A percentile compares a stretch with the other conserved stretches of the same genome.
Evolutionary conservation across 179 eudicot genomes (phyloP).

Genomic region (Heliamphora pulchella): DNA sequence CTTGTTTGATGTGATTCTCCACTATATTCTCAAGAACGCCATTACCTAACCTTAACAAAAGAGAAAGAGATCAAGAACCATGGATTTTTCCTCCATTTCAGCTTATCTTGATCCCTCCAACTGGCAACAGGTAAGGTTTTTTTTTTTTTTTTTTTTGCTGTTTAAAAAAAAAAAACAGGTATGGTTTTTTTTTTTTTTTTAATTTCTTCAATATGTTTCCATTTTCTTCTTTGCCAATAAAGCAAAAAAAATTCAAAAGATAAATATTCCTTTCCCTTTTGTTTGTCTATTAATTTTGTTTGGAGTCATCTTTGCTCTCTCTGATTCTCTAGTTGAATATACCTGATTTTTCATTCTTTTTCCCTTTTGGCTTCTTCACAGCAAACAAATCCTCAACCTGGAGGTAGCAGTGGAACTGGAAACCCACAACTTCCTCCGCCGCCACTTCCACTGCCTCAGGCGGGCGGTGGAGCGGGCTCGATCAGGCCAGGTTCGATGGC

Average conservation of each 20-base stretch:
- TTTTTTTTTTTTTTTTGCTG: not conserved
- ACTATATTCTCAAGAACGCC: slow-evolving; percentile 32
- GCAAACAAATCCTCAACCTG: slow-evolving; percentile 34
- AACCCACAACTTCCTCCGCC: slow-evolving; percentile 17
- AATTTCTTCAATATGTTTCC: slow-evolving; percentile 13
- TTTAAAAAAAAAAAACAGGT: too few species aligned
- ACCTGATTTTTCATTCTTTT: slow-evolving; percentile 16
- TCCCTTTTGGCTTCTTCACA: slow-evolving; percentile 11
- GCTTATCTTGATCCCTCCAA: slow-evolving; percentile 56
- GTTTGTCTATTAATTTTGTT: slow-evolving; percentile 14
- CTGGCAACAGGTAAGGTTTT: slow-evolving; percentile 47
- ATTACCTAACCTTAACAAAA: slow-evolving; percentile 33
- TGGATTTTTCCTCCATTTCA: slow-evolving; percentile 49
- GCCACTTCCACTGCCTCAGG: slow-evolving; percentile 15
- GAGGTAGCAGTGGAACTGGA: slow-evolving; percentile 19
- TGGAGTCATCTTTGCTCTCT: slow-evolving; percentile 15
- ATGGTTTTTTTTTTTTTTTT: too few species aligned
- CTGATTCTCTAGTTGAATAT: slow-evolving; percentile 25
- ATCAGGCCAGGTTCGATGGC: slow-evolving; percentile 58
- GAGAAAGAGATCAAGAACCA: slow-evolving; percentile 31
- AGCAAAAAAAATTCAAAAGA: slow-evolving; percentile 21
- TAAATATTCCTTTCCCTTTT: slow-evolving; percentile 31
- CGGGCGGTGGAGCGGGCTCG: slow-evolving; percentile 26
- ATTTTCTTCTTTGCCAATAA: slow-evolving; percentile 27
- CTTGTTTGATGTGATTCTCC: slow-evolving; percentile 47